Base-by-base conservation (phyloP, 2,329 filamentous ascomycete species). In the Apiospora koreana region DNA sequence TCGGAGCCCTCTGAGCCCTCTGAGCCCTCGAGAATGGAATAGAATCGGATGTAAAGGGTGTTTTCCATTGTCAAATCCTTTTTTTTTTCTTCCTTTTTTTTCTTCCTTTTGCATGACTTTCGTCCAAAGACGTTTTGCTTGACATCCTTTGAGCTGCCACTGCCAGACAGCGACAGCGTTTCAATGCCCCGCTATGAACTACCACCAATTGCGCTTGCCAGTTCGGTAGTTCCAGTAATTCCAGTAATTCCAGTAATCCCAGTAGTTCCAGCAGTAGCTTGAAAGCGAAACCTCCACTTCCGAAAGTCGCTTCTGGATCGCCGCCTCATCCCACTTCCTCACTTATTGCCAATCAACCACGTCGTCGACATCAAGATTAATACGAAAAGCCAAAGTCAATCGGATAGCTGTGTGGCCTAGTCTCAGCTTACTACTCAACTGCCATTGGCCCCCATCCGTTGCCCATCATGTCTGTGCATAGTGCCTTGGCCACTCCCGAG, bases 401-500 rank as follows among this genome's bases (percentile, higher is more conserved):
- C n/a, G n/a, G n/a, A n/a, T 23, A 43, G 41, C 41, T 38, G 65
- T 28, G 0, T 21, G 21, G 14, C 31, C 10, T 14, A 3, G 14
- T 6, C 2, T n/a, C 8, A 2, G 18, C 25, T 25, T 28, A 45
- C 38, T 28, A 45, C 38, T 25, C 18, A 66, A 18, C 9, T 45
- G n/a, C 10, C 10, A 9, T 66, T 35, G 23, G 41, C 41, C 14
- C 16, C 16, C 41, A 18, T 12, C 23, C 23, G 28, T n/a, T 3
- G 12, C 41, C 10, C 62, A 23, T 3, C 74, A 67, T 70, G 35
- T 69, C 67, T 16, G 68, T 76, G 42, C 62, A 70, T 14, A 48
- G 38, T 35, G 23, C 31, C 28, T 12, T 69, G 45, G 68, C 62
- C 69, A 71, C 74, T 18, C 71, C 75, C 1, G 77, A 78, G 67